Percentiles rank a stretch among this genome's conserved stretches.
These are phyloP conservation scores for Oropetium thomaeum DNA, from an alignment of 176 grass and related monocot genomes.

Conservation along the genomic window DNA sequence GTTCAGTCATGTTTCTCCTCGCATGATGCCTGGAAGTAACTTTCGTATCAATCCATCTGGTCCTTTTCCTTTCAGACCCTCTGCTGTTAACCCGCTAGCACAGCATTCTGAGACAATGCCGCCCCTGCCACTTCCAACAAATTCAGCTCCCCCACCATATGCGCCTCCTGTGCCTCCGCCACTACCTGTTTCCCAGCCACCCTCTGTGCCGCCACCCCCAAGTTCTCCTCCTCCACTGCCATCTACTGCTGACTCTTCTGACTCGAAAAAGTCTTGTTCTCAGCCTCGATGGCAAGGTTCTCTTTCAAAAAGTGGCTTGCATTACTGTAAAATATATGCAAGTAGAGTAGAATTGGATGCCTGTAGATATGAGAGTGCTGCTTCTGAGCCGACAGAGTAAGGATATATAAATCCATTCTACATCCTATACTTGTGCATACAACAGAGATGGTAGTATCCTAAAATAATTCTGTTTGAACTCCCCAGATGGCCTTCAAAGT, in stretches of 20 bases:
- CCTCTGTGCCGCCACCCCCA: conserved; percentile 72
- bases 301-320: conserved; percentile 91
- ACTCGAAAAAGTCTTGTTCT: conserved; percentile 34
- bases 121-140: conserved; percentile 39
- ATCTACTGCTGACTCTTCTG: conserved; percentile 31
- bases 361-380: conserved; percentile 68
- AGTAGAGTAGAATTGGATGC: conserved; percentile 68
- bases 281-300: conserved; percentile 69
- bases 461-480: conserved; percentile 21
- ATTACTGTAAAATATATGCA: conserved; percentile 84
- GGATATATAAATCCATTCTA: conserved; percentile 31
- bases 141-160: conserved; percentile 44
- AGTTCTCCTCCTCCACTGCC: conserved; percentile 55
- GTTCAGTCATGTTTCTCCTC: conserved; percentile 56
- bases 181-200: conserved; percentile 58
- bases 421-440: neutral
- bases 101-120: conserved; percentile 67
- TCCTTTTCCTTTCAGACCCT: conserved; percentile 77
- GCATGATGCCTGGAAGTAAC: conserved; percentile 59
- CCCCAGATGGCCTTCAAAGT: conserved; percentile 78
- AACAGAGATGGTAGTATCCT: neutral
- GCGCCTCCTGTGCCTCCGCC: conserved; percentile 48
- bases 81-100: conserved; percentile 58
- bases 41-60: conserved; percentile 52
- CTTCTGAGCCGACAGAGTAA: conserved; percentile 87